Evolutionary conservation across 208 protist species (phyloP), one percentile per base, ranked within the genome.

Genomic region (Leishmania guyanensis): DNA sequence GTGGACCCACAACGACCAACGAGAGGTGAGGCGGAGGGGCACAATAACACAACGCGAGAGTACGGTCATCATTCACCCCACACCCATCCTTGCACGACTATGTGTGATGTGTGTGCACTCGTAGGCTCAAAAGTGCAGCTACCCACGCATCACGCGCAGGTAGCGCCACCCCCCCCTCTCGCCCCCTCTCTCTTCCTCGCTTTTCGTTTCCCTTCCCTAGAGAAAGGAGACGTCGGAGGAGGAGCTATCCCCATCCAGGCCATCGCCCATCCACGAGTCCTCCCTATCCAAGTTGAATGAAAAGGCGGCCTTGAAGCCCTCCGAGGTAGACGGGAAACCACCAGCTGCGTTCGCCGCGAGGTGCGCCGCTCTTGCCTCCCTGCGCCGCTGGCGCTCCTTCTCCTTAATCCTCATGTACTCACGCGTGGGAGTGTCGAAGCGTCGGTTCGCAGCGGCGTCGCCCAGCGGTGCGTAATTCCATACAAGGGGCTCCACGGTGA

Each of bases 401-500:
- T 62, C 58, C 43, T 77, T 48, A 29, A 73, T 60, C 29, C 76
- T 50, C 16, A 66, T 29, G 14, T 74, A 51, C n/a, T 77, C 50
- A 71, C 65, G 2, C 12, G 81, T 78, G 5, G 75, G 77, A 2
- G 4, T 48, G 64, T 81, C 79, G 33, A 69, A 3, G 26, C 16
- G 29, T 12, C 64, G 73, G 54, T 77, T 39, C 33, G 36, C 29
- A 4, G 54, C 60, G 16, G 79, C 84, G 12, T 81, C 54, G 62
- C 80, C 84, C 1, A 87, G 80, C 48, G 84, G 84, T n/a, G 84
- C 29, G 16, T 14, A 2, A 29, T 74, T 58, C 76, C 75, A 82
- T 26, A 66, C 29, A n/a, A 36, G 33, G 5, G 80, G 39, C 64
- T 68, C 58, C 33, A 87, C 69, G 0, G 76, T 54, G 33, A 87